Base-by-base conservation (phyloP, 257 asterid genomes). In the Jacaranda mimosifolia region DNA sequence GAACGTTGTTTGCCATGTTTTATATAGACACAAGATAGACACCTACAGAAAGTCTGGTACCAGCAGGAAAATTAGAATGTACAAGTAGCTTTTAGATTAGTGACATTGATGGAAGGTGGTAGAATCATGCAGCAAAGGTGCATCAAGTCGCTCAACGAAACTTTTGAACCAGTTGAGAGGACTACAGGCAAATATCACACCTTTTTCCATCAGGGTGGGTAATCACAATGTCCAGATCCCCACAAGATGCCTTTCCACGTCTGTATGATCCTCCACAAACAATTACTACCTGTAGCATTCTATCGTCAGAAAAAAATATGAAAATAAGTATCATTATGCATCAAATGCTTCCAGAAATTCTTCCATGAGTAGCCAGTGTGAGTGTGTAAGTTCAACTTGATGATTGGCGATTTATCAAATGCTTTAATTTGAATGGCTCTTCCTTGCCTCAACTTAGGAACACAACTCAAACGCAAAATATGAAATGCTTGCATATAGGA, bases 261-360 rank as follows among this genome's bases (percentile, higher is more conserved):
- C 98, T 89, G 67, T 86, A 95, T 72, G 98, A 95, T 82, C 98
- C 99, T 82, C 99, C 98, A 80, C 99, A 95, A 68, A 93, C 79
- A 79, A 95, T 79, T 63, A 43, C 76, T 51, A 87, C 96, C 99
- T 95, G 83, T 72, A 79, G 59, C 81, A 81, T 19, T 64, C 52
- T 52, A 46, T 63, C 64, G 70, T 40, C 48, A 46, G 35, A 39
- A 69, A 64, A 79, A 55, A 71, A 35, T n/a, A 72, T 46, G 77
- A 74, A 80, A 58, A 70, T 46, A 42, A 71, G 48, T 55, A 43
- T 57, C 42, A 49, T 32, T 38, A 75, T 51, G 70, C 46, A 82
- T 43, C 13, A 48, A 70, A 42, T 68, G 76, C 57, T 43, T 49
- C 63, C 53, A 57, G 51, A 26, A 21, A 19, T 63, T 56, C 66